A percentile compares a stretch with the other conserved stretches of the same genome.
These are phyloP conservation scores for Oryza nivara DNA, from an alignment of 176 grass and related monocot genomes.

Conservation along the genomic window DNA sequence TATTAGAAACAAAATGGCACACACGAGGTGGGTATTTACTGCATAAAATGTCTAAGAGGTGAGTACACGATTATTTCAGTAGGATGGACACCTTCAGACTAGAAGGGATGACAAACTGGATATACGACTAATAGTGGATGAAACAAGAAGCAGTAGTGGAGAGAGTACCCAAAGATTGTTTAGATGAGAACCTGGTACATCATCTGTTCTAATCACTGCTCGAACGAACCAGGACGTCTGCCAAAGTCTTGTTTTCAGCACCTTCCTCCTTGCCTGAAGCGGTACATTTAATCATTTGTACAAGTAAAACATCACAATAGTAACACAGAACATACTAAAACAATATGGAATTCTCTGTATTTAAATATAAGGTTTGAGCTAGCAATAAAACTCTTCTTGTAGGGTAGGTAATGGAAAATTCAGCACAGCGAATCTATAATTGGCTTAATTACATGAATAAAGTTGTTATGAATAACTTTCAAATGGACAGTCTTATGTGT, in stretches of 20 bases:
- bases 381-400: too few species aligned
- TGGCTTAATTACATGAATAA: too few species aligned
- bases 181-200: neutral
- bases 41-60: too few species aligned
- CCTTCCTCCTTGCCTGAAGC: neutral
- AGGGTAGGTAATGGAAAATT: too few species aligned
- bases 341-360: neutral
- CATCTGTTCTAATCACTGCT: constrained; percentile 9
- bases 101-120: neutral
- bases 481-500: too few species aligned
- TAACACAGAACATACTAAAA: neutral
- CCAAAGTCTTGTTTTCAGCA: constrained; percentile 12
- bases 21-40: too few species aligned
- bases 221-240: constrained; percentile 37
- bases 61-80: too few species aligned
- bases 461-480: too few species aligned
- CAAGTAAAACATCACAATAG: neutral
- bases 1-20: too few species aligned
- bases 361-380: too few species aligned
- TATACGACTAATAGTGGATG: neutral
- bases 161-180: neutral
- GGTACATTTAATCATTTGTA: constrained; percentile 5
- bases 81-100: too few species aligned
- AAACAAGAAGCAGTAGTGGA: neutral
- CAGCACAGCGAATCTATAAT: too few species aligned